Evolutionary conservation across 208 protist species (phyloP), one percentile per base, ranked within the genome.

Genomic region (Acanthamoeba culbertsoni): DNA sequence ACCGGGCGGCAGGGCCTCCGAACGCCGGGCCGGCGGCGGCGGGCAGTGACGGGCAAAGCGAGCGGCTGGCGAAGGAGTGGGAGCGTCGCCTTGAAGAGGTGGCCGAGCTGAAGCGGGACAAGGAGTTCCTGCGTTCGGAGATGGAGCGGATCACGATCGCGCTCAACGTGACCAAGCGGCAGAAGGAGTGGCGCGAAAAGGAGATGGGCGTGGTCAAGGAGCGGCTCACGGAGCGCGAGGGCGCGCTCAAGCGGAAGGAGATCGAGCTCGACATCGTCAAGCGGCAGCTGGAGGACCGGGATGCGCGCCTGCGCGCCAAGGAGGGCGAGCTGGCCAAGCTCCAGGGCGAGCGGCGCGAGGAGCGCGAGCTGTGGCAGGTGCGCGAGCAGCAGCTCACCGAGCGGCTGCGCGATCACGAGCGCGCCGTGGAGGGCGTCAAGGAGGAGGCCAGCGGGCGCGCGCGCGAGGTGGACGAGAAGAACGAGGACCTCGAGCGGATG

Each of bases 181-280:
- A 90, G 55, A 90, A 90, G 82, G 82, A 90, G 55, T 59, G 55
- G 82, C 48, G 82, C 53, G 82, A 90, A 35, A 90, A 68, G 55
- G 82, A 90, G 82, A 59, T 90, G 53, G 42, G 55, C 16, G 55
- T 68, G 16, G 37, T 68, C 55, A 90, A 90, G 51, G 82, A 90
- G 42, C 28, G 82, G 8, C 48, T 90, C 26, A 90, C 23, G 37
- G 82, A 68, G 55, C 48, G 55, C 53, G 82, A 90, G 37, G 82
- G 82, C 1, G 42, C 23, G 4, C 55, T 90, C 37, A 90, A 90
- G 55, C 48, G 55, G 23, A 20, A 35, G 23, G 82, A 90, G 55
- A 40, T 90, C 37, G 82, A 90, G 82, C 48, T 90, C 8, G 48
- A 59, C 42, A 68, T 90, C 43, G 48, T 33, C 55, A 90, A 90